Percentiles rank a stretch among this genome's conserved stretches.
Evolutionary conservation across 495 filamentous ascomycete genomes (phyloP).

Genomic region (Astrothelium subdiscretum): DNA sequence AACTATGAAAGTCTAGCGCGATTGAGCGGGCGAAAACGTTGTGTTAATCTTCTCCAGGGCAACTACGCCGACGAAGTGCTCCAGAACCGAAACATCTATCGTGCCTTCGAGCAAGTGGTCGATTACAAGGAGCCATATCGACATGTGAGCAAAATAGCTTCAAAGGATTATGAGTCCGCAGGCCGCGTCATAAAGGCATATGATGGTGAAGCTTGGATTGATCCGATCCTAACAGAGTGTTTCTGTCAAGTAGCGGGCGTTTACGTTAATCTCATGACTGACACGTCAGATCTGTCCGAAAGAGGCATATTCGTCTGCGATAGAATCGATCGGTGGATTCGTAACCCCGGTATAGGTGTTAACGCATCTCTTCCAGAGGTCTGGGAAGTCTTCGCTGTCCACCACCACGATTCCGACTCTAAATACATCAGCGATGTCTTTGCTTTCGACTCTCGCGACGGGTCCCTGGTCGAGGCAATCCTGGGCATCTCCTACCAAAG

Average conservation of each 20-base stretch:
- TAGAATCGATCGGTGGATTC: background rate
- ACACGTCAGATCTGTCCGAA: background rate
- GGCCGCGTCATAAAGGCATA: background rate
- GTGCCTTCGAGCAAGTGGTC: background rate
- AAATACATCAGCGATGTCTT: background rate
- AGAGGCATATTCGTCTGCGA: background rate
- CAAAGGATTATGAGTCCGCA: background rate
- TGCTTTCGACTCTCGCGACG: background rate
- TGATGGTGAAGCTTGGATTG: background rate
- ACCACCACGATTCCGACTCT: background rate
- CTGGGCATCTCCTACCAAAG: background rate
- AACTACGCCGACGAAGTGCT: background rate
- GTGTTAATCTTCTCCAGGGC: background rate
- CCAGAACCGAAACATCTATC: background rate
- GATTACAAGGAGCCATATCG: background rate
- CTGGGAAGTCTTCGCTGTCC: background rate
- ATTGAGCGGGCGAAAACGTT: background rate
- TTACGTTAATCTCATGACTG: background rate
- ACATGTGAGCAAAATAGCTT: background rate
- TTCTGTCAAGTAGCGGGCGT: conserved; percentile 6
- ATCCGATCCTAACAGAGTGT: conserved; percentile 25
- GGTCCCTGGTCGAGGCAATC: background rate
- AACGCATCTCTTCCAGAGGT: background rate
- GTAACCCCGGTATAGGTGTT: background rate
- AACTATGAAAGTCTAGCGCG: background rate